Evolutionary conservation across 768 basidiomycete genomes (phyloP), one percentile per base, ranked within the genome.

Genomic region (Pisolithus orientalis): DNA sequence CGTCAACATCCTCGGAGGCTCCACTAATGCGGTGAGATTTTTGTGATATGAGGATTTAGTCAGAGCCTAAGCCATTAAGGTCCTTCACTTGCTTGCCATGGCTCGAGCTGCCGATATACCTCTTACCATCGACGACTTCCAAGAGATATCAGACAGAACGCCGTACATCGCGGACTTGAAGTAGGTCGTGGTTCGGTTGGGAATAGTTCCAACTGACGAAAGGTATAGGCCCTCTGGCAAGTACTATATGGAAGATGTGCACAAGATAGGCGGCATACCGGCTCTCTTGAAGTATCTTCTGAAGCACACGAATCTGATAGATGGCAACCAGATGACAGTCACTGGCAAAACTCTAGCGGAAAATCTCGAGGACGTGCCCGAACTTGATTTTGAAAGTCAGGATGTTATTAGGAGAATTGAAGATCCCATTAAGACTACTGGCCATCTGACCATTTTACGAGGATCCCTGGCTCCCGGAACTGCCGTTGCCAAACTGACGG

Each of bases 401-500:
- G 84, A 92, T 59, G 80, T 97, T 51, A 77, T 97, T 49, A 75
- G 77, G 55, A 79, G 72, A 39, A 67, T 94, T 42, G 76, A 78
- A 27, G 78, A 91, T 62, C 90, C 94, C 9, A 87, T 96, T 70
- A 95, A 96, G 65, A 62, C 73, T 24, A 92, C 85, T 3, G 94
- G 94, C 1, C 94, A 95, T 69, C 69, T 96, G 59, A 84, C 84
- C 11, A 92, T 97, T 60, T 69, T 97, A 55, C 79, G 84, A 48
- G 94, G 94, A n/a, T 94, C 89, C 68, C 73, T 97, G 40, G 85
- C 89, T 3, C 94, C 94, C 0, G 88, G 79, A 46, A 84, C 85
- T 1, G 86, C 91, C 28, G 93, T 97, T 17, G 90, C 92, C 14
- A 97, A 97, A 70, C 73, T 96, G 56, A 95, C 94, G 6, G 93